Evolutionary conservation across 805 yeast species (phyloP).

Genomic region (Metschnikowia colocasiae): DNA sequence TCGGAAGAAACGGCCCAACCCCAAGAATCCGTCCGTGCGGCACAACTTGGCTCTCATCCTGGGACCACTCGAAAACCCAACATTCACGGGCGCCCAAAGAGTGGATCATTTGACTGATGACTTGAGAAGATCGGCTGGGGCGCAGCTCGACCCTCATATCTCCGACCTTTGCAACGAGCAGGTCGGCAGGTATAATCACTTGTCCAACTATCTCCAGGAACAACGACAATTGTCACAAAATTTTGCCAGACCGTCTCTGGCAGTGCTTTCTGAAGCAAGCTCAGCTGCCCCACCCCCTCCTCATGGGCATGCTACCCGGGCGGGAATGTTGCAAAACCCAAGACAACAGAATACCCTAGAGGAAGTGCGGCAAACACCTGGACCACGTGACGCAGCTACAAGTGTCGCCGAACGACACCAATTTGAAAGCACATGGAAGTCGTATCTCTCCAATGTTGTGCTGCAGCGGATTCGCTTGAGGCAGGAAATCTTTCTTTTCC

Average conservation of each 20-base stretch:
- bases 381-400: not conserved
- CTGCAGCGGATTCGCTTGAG: constrained; percentile 37
- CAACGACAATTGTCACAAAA: constrained; percentile 12
- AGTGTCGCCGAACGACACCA: not conserved
- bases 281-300: constrained; percentile 17
- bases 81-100: constrained; percentile 25
- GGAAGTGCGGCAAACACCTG: not conserved
- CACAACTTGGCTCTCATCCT: constrained; percentile 18
- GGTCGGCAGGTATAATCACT: constrained; percentile 18
- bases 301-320: constrained; percentile 3
- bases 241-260: constrained; percentile 4
- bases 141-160: not conserved
- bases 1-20: not conserved
- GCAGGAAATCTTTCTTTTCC: constrained; percentile 38
- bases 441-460: constrained; percentile 33
- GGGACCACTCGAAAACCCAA: constrained; percentile 33
- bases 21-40: not conserved
- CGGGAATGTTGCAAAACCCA: not conserved
- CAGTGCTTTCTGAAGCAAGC: constrained; percentile 8
- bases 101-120: constrained; percentile 16
- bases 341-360: too few relatives aligned
- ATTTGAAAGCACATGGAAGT: constrained; percentile 27
- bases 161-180: constrained; percentile 5
- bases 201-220: constrained; percentile 26
- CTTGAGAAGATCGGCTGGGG: constrained; percentile 16